Evolutionary conservation across 805 yeast species (phyloP), one percentile per base, ranked within the genome.

Genomic region (Isabelozyma gotoi): DNA sequence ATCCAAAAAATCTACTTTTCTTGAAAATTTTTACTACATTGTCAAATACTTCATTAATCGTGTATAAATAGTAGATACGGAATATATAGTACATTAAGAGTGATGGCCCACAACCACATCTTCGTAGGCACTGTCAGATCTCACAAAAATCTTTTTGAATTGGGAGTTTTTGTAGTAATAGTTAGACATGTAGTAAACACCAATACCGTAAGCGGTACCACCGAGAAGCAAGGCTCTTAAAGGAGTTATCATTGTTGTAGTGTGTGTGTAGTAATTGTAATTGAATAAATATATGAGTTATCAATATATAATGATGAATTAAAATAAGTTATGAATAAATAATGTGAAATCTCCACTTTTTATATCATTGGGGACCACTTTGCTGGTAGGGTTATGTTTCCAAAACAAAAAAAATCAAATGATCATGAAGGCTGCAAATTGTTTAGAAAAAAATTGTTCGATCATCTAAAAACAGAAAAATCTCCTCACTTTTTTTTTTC

Each of bases 171-270:
- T 39, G 53, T 60, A 68, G 56, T 66, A 69, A 44, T 54, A 48
- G 12, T 47, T 60, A 17, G 55, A 44, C 74, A 69, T 71, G 49
- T 53, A 65, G 36, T 53, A 45, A 3, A 55, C 71, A 8, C 66
- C 68, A 15, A 57, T 39, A 5, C 66, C 68, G 46, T 68, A 67
- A 29, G 51, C 53, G 19, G 48, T 42, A 33, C 70, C 70, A 21
- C 74, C 73, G 21, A 56, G 45, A 7, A 57, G 31, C 19, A 69
- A 55, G 7, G 71, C 71, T 52, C 50, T 55, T 20, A 44, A 33
- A 31, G 63, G 62, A 31, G 55, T 40, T 17, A 39, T 12, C 34
- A 44, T 19, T 19, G 39, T 32, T 16, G 18, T 29, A n/a, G n/a
- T n/a, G 12, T 39, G 20, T 19, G 38, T 19, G 18, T 18, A 10